These are phyloP conservation scores for Trametes versicolor DNA, from an alignment of 1,284 basidiomycete genomes.

Conservation along the genomic window DNA sequence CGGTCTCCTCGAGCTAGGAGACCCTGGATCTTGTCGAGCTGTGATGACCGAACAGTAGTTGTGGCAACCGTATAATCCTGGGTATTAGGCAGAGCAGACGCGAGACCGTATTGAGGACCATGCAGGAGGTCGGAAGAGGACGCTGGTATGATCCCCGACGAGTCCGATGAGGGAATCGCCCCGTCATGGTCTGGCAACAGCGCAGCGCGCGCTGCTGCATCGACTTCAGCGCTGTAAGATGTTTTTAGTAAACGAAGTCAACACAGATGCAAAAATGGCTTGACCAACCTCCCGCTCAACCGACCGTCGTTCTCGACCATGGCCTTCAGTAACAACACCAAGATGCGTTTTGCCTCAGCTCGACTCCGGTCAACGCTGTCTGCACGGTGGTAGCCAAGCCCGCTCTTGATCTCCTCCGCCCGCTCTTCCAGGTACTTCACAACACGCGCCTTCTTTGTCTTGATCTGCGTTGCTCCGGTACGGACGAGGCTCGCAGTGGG, in stretches of 20 bases:
- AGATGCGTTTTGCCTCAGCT: conserved; percentile 79
- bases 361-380: conserved; percentile 63
- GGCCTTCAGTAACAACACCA: conserved; percentile 80
- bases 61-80: conserved; percentile 38
- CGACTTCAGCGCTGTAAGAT: conserved; percentile 67
- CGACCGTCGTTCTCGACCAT: conserved; percentile 91
- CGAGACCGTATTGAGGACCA: conserved; percentile 34
- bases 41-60: conserved; percentile 58
- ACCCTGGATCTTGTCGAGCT: conserved; percentile 83
- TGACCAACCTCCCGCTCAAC: conserved; percentile 79
- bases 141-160: conserved; percentile 33
- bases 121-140: conserved; percentile 38
- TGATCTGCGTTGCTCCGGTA: conserved; percentile 70
- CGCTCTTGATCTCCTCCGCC: conserved; percentile 79
- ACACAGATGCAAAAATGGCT: neutral
- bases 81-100: conserved; percentile 31
- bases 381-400: conserved; percentile 75
- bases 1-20: conserved; percentile 87
- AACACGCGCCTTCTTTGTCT: conserved; percentile 87
- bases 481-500: conserved; percentile 76
- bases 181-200: conserved; percentile 66
- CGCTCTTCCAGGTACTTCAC: conserved; percentile 81
- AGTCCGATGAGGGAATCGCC: conserved; percentile 33
- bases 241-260: conserved; percentile 22
- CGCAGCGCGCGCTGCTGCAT: conserved; percentile 69